Base-by-base conservation (phyloP, 192 early-diverging fungal genomes). In the Dissophora ornata region DNA sequence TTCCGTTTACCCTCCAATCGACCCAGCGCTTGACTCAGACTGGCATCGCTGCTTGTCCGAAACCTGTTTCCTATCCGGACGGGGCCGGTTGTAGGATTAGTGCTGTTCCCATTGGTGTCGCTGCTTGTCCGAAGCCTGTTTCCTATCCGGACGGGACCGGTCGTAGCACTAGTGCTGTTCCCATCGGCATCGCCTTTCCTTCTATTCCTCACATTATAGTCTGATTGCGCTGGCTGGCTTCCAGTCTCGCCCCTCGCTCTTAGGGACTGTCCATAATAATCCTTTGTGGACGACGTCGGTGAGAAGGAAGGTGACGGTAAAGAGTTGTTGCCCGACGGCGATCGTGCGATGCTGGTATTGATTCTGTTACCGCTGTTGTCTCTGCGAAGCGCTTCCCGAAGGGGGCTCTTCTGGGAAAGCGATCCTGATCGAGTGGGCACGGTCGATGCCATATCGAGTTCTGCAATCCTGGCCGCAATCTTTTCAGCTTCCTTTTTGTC, bases 1-100 rank as follows among this genome's bases (percentile, higher is more conserved):
- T 61, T 61, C 8, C 73, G 57, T 26, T 67, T 77, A 21, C 73
- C 73, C 53, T 77, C 73, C 44, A 77, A 25, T 21, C 73, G 63
- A 19, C 73, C 65, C 45, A 77, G n/a, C 7, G 73, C 73, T 15
- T 61, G 58, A 26, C 65, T 66, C 16, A 66, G 52, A 62, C 73
- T 77, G 2, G 73, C 73, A 44, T 77, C 73, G 25, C 73, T 77
- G 36, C 57, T 58, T 19, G 64, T 77, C 15, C 73, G 41, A 28
- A 61, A 67, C 13, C 73, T 24, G 30, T 77, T 77, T 10, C 57
- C 57, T n/a, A 62, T 24, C 42, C 57, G 52, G 1, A 46, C n/a
- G n/a, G n/a, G n/a, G n/a, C n/a, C n/a, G n/a, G n/a, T n/a, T n/a
- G n/a, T n/a, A n/a, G n/a, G n/a, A n/a, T n/a, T n/a, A n/a, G n/a